These are phyloP conservation scores for Lentithecium fluviatile DNA, from an alignment of 495 filamentous ascomycete genomes.

Conservation along the genomic window DNA sequence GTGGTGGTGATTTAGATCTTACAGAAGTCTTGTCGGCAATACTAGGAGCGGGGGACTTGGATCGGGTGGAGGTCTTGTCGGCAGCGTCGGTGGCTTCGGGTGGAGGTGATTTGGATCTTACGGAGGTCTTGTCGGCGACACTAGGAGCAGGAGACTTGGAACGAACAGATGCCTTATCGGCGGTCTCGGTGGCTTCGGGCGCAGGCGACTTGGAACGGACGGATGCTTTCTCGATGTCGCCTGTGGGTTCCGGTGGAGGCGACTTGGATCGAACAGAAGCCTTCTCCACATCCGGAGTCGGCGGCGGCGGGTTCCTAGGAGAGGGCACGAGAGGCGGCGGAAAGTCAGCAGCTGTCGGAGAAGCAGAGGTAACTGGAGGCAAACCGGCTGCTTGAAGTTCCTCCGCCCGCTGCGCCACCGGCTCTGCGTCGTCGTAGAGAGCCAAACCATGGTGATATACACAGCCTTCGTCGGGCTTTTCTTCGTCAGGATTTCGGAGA, in stretches of 20 bases:
- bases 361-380: slow-evolving; percentile 19
- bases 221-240: neutral
- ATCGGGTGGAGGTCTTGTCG: neutral
- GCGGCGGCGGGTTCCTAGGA: slow-evolving; percentile 19
- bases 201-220: neutral
- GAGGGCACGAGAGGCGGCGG: slow-evolving; percentile 32
- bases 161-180: neutral
- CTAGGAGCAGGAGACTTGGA: neutral
- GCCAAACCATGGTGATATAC: slow-evolving; percentile 54
- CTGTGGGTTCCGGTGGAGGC: neutral
- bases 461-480: slow-evolving; percentile 47
- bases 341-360: slow-evolving; percentile 32
- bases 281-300: slow-evolving; percentile 14
- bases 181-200: neutral
- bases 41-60: neutral
- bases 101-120: neutral
- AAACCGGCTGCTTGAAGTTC: slow-evolving; percentile 30
- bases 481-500: slow-evolving; percentile 44
- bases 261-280: slow-evolving; percentile 2
- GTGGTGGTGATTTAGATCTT: neutral
- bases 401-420: slow-evolving; percentile 40
- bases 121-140: neutral
- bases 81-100: neutral
- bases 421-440: slow-evolving; percentile 56
- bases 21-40: neutral